Base-by-base conservation (phyloP, 805 yeast species). In the Grigorovia transvaalensis region DNA sequence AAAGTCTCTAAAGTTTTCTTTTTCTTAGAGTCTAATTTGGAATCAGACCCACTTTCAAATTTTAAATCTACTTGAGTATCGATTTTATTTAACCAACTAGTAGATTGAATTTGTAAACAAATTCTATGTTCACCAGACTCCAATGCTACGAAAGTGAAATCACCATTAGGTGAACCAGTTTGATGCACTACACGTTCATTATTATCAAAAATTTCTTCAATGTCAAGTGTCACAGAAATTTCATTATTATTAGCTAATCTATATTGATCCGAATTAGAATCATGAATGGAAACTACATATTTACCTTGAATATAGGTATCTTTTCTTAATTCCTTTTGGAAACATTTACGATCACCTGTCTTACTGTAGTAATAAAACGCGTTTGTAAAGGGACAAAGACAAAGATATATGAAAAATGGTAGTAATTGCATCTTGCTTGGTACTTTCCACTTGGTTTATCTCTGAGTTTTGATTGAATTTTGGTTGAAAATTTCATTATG, bases 121-220 rank as follows among this genome's bases (percentile, higher is more conserved):
- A 85, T 79, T 68, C 80, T 81, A 70, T 85, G 91, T 62, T 85
- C 91, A 59, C 93, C 93, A 17, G 84, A 72, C 56, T 83, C 90
- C 44, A 78, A 68, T 1, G 91, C 85, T 41, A 85, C 80, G 71
- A 84, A 84, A 9, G 88, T 78, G 62, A 85, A 82, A 56, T 82
- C 85, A 33, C 89, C 88, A 44, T 70, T 68, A 44, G 88, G 78
- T 9, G 78, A 65, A 42, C 82, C 79, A 66, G 79, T 83, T 63
- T 84, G 90, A 54, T 79, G 78, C 29, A 81, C 85, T 51, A 85
- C 90, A 59, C 84, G 72, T 64, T 85, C 87, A 68, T 85, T 79
- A 66, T 83, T 83, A 67, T 85, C 90, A 58, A 85, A 85, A 9
- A 87, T 82, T 63, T 82, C 87, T 56, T 77, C 82, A 17, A 78